Base-by-base conservation (phyloP, 352 stramenopile species). In the Globisporangium takayamanum region DNA sequence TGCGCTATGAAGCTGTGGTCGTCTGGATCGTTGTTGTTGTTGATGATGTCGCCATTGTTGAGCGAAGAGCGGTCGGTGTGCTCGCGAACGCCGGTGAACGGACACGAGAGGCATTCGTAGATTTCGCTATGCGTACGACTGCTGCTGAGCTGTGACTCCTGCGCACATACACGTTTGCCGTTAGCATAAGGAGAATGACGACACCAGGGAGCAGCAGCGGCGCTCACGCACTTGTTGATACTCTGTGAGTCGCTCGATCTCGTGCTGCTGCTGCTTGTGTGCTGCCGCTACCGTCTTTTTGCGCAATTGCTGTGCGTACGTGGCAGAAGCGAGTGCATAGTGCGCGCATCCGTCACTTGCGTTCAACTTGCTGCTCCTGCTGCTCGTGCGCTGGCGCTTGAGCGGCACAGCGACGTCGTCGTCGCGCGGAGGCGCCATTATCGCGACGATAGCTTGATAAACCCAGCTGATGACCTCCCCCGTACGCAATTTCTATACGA, bases 1-100 rank as follows among this genome's bases (percentile, higher is more conserved):
- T 91, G 81, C 11, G 65, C 73, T 76, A 88, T 84, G 61, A 89
- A 89, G 68, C 72, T 80, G 25, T 63, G 56, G 28, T 67, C 62
- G 20, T 51, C 18, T 20, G 30, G 8, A 36, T 49, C 51, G 25
- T 50, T 18, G 42, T 69, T 62, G 20, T 72, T 57, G 14, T 57
- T 65, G 30, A 65, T 62, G 33, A 64, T 57, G 63, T 18, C n/a
- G 44, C 18, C n/a, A n/a, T n/a, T 48, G 44, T 28, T 0, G 44
- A 11, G 14, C 52, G 28, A 68, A 41, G 48, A 67, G 46, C 55
- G 67, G 37, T 63, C 57, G 12, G 54, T 59, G 10, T 60, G 37
- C 49, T 88, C 76, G 28, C 76, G 68, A 25, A 57, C 15, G 26
- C 78, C 76, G 44, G 45, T 55, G 52, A 85, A 88, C 11, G 68